phyloP scores from a whole-genome alignment of 1,284 basidiomycete species.

The Filobasidium uniguttulatum region DNA sequence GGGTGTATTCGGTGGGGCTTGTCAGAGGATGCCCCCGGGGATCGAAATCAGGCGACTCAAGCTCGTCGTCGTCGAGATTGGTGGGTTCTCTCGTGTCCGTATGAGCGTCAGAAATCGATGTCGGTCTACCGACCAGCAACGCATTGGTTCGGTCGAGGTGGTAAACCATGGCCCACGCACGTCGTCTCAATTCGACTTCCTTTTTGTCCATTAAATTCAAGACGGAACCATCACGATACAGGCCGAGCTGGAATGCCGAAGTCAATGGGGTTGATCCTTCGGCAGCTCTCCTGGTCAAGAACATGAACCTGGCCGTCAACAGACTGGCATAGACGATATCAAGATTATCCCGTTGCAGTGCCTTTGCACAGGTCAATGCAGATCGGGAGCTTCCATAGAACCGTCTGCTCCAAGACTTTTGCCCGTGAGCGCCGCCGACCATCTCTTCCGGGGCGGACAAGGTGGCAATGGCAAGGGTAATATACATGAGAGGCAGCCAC shows the following conservation, averaged over 20 bases:
- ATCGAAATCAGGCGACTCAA: constrained; percentile 35
- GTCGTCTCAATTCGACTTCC: constrained; percentile 37
- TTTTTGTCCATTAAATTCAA: constrained; percentile 35
- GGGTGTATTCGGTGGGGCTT: constrained; percentile 36
- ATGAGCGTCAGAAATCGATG: constrained; percentile 37
- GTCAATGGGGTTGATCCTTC: constrained; percentile 38
- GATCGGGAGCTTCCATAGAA: constrained; percentile 34
- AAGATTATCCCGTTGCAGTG: constrained; percentile 37
- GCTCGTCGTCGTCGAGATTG: constrained; percentile 38
- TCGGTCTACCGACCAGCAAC: constrained; percentile 36
- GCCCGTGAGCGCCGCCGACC: constrained; percentile 30
- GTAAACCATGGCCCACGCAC: constrained; percentile 38
- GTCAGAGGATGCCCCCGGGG: constrained; percentile 35
- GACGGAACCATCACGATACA: constrained; percentile 38
- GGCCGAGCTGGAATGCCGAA: constrained; percentile 37
- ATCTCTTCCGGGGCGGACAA: constrained; percentile 34
- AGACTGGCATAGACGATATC: constrained; percentile 38
- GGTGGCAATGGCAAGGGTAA: constrained; percentile 37
- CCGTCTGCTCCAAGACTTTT: constrained; percentile 32
- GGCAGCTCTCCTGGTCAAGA: constrained; percentile 36
- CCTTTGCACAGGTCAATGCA: constrained; percentile 37
- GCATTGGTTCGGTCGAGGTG: constrained; percentile 38
- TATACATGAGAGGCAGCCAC: constrained; percentile 38
- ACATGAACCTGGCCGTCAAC: constrained; percentile 38
- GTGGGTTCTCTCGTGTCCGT: constrained; percentile 37